Conservation (phyloP, 1,284 basidiomycete genomes). For the Trichosporon faecale region DNA sequence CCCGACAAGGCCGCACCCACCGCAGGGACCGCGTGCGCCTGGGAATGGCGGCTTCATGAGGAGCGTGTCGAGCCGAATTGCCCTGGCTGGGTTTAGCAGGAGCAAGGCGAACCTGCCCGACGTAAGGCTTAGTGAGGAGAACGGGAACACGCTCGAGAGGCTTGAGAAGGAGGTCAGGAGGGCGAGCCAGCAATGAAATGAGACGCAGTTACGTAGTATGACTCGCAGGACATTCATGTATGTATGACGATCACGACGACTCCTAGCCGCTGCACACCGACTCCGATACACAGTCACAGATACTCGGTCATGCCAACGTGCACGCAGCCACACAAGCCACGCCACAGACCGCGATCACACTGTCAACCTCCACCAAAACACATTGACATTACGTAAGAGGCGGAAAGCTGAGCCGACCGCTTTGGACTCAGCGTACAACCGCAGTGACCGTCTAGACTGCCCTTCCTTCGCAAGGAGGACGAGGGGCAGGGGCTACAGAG, state of each 20-base stretch:
- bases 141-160: neutral
- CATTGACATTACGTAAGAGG: conserved; percentile 2
- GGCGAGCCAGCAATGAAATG: conserved; percentile 4
- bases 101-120: neutral
- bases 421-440: too few relatives aligned
- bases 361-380: too few relatives aligned
- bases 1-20: neutral
- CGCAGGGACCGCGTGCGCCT: neutral
- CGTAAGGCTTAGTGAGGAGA: neutral
- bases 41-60: neutral
- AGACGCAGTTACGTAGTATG: neutral
- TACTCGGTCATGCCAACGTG: neutral
- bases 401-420: too few relatives aligned
- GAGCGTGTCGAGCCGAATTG: neutral
- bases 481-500: too few relatives aligned
- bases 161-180: conserved; percentile 2
- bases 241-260: neutral
- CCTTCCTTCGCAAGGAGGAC: too few relatives aligned
- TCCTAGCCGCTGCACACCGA: neutral
- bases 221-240: neutral
- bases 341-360: neutral
- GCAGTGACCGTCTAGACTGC: too few relatives aligned
- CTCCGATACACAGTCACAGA: neutral
- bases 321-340: neutral
- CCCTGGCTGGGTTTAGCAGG: neutral